Percentiles rank a stretch among this genome's conserved stretches.
Conservation (phyloP, 306 rosid genomes). For the Rubus parviflorus region DNA sequence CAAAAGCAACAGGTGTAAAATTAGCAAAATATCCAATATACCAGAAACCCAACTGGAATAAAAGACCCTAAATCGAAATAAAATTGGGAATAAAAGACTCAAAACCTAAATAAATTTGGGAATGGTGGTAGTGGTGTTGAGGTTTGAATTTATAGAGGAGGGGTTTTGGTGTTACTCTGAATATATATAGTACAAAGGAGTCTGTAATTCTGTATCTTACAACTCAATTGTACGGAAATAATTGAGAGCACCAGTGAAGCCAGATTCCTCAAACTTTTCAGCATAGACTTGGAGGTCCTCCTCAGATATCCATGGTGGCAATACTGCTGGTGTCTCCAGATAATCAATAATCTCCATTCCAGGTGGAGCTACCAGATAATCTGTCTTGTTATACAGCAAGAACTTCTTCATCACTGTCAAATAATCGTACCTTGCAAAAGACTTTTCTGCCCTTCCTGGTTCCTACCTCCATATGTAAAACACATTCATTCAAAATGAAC, state of each 20-base stretch:
- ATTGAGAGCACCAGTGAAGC: constrained; percentile 78
- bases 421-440: constrained; percentile 73
- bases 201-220: constrained; percentile 30
- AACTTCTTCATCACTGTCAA: constrained; percentile 72
- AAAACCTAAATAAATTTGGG: not conserved
- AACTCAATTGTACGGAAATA: constrained; percentile 60
- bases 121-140: too few relatives aligned
- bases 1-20: not conserved
- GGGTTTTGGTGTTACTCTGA: too few relatives aligned
- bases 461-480: constrained; percentile 38
- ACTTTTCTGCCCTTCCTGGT: constrained; percentile 75
- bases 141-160: too few relatives aligned
- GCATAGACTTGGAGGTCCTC: constrained; percentile 67
- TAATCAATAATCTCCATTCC: constrained; percentile 71
- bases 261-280: constrained; percentile 67
- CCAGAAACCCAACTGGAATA: too few relatives aligned
- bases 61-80: not conserved
- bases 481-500: not conserved
- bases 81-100: not conserved
- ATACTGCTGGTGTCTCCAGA: constrained; percentile 54
- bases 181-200: too few relatives aligned
- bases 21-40: not conserved
- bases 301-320: constrained; percentile 70
- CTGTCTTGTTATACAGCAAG: constrained; percentile 32
- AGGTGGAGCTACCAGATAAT: constrained; percentile 42